These are phyloP conservation scores for Suillus decipiens DNA, from an alignment of 768 basidiomycete genomes.

Conservation along the genomic window DNA sequence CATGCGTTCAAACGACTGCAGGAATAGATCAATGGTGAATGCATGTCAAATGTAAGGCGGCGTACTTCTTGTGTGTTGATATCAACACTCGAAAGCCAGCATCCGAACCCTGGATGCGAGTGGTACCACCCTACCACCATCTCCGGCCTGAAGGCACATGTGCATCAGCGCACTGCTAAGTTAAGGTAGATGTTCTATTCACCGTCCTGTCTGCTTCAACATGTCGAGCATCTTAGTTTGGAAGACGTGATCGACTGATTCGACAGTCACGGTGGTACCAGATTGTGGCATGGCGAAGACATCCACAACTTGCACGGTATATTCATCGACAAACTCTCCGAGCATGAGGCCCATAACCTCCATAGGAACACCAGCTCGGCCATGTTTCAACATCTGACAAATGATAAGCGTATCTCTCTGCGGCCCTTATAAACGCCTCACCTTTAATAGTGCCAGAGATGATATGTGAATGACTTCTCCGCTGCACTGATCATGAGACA, in stretches of 20 bases:
- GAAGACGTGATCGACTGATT: conserved; percentile 98
- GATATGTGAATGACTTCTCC: conserved; percentile 98
- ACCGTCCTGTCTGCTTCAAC: conserved; percentile 99
- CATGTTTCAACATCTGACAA: conserved; percentile 95
- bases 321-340: conserved; percentile 98
- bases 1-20: conserved; percentile 93
- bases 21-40: conserved; percentile 18
- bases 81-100: conserved; percentile 98
- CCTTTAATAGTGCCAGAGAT: conserved; percentile 95
- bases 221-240: conserved; percentile 98
- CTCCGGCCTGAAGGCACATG: conserved; percentile 66
- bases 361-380: conserved; percentile 98
- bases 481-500: conserved; percentile 38
- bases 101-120: conserved; percentile 99
- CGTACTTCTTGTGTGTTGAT: conserved; percentile 96
- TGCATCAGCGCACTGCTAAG: conserved; percentile 10
- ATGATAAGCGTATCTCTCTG: conserved; percentile 9
- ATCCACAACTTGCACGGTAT: conserved; percentile 91
- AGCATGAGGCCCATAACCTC: conserved; percentile 99
- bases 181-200: conserved; percentile 29
- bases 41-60: conserved; percentile 11
- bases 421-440: conserved; percentile 30
- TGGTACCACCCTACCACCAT: conserved; percentile 99
- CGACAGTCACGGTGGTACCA: conserved; percentile 95
- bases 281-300: conserved; percentile 99